Evolutionary conservation across 768 basidiomycete genomes (phyloP).

Genomic region (Lentinula sp.): DNA sequence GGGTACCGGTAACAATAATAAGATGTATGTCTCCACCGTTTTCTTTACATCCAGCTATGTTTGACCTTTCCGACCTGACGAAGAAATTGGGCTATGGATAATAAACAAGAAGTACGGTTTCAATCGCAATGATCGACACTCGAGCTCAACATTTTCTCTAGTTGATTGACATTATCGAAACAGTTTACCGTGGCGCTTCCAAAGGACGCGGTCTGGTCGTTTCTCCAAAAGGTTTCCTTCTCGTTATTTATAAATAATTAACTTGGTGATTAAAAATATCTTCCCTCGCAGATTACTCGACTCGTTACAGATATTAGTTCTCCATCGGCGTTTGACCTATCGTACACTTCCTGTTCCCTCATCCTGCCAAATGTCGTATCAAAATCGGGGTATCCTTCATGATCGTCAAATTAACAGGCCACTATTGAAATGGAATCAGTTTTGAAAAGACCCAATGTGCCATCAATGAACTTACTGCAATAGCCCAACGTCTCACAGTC

Average conservation of each 20-base stretch:
- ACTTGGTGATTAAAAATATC: neutral
- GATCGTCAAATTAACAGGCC: neutral
- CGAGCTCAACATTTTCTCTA: slow-evolving; percentile 21
- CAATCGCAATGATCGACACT: neutral
- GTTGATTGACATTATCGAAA: slow-evolving; percentile 97
- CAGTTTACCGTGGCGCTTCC: slow-evolving; percentile 95
- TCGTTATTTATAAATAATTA: neutral
- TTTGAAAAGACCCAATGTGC: neutral
- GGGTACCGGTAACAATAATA: slow-evolving; percentile 99
- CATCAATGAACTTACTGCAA: neutral
- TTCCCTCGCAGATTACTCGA: slow-evolving; percentile 61
- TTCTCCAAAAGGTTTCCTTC: slow-evolving; percentile 77
- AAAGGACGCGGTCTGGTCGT: slow-evolving; percentile 98
- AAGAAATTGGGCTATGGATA: slow-evolving; percentile 99
- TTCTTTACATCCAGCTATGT: neutral
- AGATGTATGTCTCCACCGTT: slow-evolving; percentile 62
- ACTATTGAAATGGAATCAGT: neutral
- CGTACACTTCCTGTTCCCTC: neutral
- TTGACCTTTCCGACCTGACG: slow-evolving; percentile 5
- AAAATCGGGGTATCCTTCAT: neutral
- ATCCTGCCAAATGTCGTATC: neutral
- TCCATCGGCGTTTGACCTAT: neutral
- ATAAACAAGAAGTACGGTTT: slow-evolving; percentile 84
- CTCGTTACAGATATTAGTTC: slow-evolving; percentile 63
- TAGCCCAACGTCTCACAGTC: neutral